Evolutionary conservation across 805 yeast genomes (phyloP).

Genomic region (Candida gorgasii): DNA sequence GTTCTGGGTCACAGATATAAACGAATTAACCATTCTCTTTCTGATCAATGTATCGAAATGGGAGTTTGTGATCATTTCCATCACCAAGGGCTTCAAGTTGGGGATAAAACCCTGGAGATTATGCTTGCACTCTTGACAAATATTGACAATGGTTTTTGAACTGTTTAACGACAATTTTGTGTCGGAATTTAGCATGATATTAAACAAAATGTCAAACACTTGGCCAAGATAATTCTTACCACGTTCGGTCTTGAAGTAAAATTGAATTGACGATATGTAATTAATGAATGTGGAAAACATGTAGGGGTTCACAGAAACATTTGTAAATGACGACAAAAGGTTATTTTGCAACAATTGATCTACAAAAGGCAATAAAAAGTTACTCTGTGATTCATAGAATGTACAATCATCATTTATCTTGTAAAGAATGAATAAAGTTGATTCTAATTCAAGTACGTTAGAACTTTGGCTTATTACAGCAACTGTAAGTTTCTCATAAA

Average conservation of each 20-base stretch:
- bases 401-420: conserved; percentile 56
- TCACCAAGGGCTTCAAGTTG: conserved; percentile 48
- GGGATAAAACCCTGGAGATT: conserved; percentile 45
- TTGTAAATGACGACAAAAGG: conserved; percentile 8
- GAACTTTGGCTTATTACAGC: conserved; percentile 27
- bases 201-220: conserved; percentile 58
- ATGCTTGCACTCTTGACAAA: conserved; percentile 55
- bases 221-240: conserved; percentile 49
- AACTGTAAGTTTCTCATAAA: conserved; percentile 47
- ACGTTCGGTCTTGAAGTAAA: conserved; percentile 51
- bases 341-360: conserved; percentile 23
- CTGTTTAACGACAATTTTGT: conserved; percentile 32
- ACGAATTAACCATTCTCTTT: conserved; percentile 61
- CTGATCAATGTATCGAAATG: conserved; percentile 48
- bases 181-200: conserved; percentile 28
- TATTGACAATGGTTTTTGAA: conserved; percentile 55
- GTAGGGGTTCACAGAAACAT: not conserved
- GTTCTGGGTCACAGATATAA: conserved; percentile 62
- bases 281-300: conserved; percentile 49
- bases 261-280: conserved; percentile 59
- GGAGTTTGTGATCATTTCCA: conserved; percentile 46
- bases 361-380: conserved; percentile 25
- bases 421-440: conserved; percentile 58
- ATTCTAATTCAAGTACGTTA: conserved; percentile 42
- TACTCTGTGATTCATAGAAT: conserved; percentile 29